Evolutionary conservation across 1,139 yeast species (phyloP).

Genomic region (Hemisphaericaspora lyxosophila): DNA sequence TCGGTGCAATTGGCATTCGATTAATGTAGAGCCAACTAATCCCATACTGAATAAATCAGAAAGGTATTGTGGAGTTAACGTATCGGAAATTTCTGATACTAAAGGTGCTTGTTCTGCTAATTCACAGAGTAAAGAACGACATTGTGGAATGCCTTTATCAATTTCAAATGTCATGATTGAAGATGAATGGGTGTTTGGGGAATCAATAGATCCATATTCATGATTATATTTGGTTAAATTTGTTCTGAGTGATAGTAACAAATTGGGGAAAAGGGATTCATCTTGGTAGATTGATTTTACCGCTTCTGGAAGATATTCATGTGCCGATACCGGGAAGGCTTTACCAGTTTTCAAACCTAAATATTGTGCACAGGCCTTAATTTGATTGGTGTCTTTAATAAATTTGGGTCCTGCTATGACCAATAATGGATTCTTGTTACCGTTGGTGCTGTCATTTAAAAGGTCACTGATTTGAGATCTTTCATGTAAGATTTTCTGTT

Average conservation of each 20-base stretch:
- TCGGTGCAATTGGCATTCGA: conserved; percentile 48
- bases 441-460: conserved; percentile 13
- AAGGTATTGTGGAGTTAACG: conserved; percentile 47
- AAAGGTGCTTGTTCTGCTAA: conserved; percentile 37
- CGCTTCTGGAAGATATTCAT: conserved; percentile 13
- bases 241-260: conserved; percentile 28
- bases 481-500: conserved; percentile 26
- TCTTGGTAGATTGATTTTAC: conserved; percentile 15
- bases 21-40: conserved; percentile 32
- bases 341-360: conserved; percentile 26
- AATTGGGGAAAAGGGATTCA: conserved; percentile 7
- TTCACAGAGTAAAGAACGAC: conserved; percentile 37
- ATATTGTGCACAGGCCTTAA: conserved; percentile 45
- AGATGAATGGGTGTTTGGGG: conserved; percentile 7
- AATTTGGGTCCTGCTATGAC: conserved; percentile 42
- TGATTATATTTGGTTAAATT: conserved; percentile 31
- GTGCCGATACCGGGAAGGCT: conserved; percentile 8
- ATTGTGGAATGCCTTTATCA: conserved; percentile 38
- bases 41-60: conserved; percentile 45
- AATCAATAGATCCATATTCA: conserved; percentile 8
- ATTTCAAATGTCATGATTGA: conserved; percentile 35
- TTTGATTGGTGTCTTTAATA: conserved; percentile 30
- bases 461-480: conserved; percentile 18
- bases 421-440: conserved; percentile 23
- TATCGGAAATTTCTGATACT: conserved; percentile 43